phyloP scores from a whole-genome alignment of 2,329 filamentous ascomycete species.

The Aspergillus persii region DNA sequence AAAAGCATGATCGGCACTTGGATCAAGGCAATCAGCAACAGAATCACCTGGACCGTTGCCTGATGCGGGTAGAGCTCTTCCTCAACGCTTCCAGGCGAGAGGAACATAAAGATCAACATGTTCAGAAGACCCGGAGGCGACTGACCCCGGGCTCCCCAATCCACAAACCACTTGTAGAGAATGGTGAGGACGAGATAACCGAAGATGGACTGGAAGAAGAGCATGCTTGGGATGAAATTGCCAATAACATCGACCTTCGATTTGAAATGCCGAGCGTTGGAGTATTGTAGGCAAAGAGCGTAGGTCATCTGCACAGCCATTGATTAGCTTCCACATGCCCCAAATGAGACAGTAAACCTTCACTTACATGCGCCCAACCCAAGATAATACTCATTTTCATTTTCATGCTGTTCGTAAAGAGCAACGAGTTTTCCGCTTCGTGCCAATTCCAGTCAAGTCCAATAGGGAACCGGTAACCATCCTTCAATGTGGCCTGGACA shows the following conservation, averaged over 20 bases:
- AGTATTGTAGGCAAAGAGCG: constrained; percentile 85
- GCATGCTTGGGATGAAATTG: constrained; percentile 97
- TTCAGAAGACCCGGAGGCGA: constrained; percentile 86
- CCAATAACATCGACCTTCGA: constrained; percentile 93
- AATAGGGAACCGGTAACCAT: constrained; percentile 86
- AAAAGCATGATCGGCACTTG: constrained; percentile 91
- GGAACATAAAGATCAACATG: constrained; percentile 99
- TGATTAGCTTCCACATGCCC: constrained; percentile 7
- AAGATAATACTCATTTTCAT: constrained; percentile 99
- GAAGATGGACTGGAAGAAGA: constrained; percentile 99
- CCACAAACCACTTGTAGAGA: constrained; percentile 92
- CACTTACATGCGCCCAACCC: constrained; percentile 76
- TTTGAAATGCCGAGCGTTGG: constrained; percentile 95
- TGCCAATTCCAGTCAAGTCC: constrained; percentile 97
- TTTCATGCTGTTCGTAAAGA: constrained; percentile 99
- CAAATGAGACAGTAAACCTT: not conserved
- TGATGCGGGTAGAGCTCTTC: constrained; percentile 78
- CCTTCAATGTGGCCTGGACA: constrained; percentile 66
- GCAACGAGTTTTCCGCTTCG: constrained; percentile 86
- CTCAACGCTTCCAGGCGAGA: constrained; percentile 70
- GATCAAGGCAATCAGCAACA: constrained; percentile 45
- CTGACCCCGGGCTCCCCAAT: constrained; percentile 69
- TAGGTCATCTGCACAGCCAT: constrained; percentile 73
- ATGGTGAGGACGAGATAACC: constrained; percentile 93
- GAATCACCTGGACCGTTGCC: constrained; percentile 24